These are phyloP conservation scores for Vaccinium myrtillus DNA, from an alignment of 148 eudicot species.

Conservation along the genomic window DNA sequence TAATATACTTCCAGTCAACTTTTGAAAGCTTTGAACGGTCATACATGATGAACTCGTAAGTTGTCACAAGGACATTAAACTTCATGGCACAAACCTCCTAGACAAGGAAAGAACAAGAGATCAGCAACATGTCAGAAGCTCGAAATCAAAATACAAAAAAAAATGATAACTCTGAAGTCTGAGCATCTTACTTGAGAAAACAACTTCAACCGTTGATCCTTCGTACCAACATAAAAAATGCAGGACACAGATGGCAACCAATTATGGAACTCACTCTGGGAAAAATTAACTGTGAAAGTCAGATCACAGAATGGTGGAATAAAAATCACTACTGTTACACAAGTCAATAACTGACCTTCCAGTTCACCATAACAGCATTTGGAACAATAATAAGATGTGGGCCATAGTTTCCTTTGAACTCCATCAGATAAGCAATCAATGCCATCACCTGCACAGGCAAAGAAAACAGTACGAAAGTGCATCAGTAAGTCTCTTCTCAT, in stretches of 20 bases:
- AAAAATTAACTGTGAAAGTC: conserved; percentile 9
- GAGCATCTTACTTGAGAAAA: conserved; percentile 79
- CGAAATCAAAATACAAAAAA: not conserved
- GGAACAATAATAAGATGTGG: conserved; percentile 98
- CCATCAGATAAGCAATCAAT: conserved; percentile 95
- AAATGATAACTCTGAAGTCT: not conserved
- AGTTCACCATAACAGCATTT: conserved; percentile 97
- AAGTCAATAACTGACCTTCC: conserved; percentile 68
- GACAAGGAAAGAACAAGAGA: conserved; percentile 7
- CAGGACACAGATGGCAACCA: conserved; percentile 96
- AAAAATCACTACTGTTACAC: not conserved
- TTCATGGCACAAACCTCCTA: conserved; percentile 96
- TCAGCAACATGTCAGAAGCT: conserved; percentile 16
- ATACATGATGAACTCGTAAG: conserved; percentile 96
- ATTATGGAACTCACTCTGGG: conserved; percentile 85
- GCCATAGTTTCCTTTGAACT: conserved; percentile 95
- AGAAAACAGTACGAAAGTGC: not conserved
- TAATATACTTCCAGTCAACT: conserved; percentile 92
- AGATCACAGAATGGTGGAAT: conserved; percentile 15
- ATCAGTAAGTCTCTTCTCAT: not conserved
- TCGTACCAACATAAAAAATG: conserved; percentile 87
- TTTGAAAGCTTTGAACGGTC: conserved; percentile 94
- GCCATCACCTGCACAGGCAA: conserved; percentile 78
- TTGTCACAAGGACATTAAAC: conserved; percentile 96
- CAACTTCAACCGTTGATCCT: conserved; percentile 86